Base-by-base conservation (phyloP, 768 basidiomycete species). In the Boletus barrowsii region DNA sequence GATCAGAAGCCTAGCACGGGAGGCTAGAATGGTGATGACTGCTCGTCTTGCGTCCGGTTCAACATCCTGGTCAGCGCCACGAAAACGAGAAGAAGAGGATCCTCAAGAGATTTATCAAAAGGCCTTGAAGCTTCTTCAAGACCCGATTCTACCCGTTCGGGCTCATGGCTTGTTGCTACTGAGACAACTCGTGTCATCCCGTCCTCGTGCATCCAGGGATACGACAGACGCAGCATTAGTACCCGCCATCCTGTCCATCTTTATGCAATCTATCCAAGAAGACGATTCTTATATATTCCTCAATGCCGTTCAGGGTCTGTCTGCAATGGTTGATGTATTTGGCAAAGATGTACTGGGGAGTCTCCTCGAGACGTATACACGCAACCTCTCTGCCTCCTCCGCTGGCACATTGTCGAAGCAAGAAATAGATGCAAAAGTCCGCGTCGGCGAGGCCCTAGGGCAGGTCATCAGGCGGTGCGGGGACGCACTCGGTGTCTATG, bases 211-310 rank as follows among this genome's bases (percentile, higher is more conserved):
- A 18, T 51, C 62, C 29, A 7, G 51, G 8, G 53, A 47, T 33
- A 56, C 61, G n/a, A 64, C 75, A 13, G 83, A 89, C 60, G 71
- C 76, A 4, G 87, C 88, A 0, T 75, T 98, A 24, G 71, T 86
- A 15, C 93, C 93, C 7, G 88, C 87, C 1, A 90, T 98, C 59
- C 72, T 94, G 43, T 88, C 89, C 29, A 87, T 97, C 51, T 96
- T 98, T 68, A 69, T 95, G 57, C 84, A 90, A 64, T 81, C 86
- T 0, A 71, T 95, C 6, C 88, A 92, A 64, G 93, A 97, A 56
- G 89, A 94, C 37, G 96, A 98, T 64, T 93, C 91, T n/a, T 98
- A 93, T 69, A 84, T 98, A 51, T 98, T 93, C 65, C 75, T 98
- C 49, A 93, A 93, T 64, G 93, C 90, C 1, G 87, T 96, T 14